These are phyloP conservation scores for Carex scoparia DNA, from an alignment of 176 grass and related monocot genomes.

Conservation along the genomic window DNA sequence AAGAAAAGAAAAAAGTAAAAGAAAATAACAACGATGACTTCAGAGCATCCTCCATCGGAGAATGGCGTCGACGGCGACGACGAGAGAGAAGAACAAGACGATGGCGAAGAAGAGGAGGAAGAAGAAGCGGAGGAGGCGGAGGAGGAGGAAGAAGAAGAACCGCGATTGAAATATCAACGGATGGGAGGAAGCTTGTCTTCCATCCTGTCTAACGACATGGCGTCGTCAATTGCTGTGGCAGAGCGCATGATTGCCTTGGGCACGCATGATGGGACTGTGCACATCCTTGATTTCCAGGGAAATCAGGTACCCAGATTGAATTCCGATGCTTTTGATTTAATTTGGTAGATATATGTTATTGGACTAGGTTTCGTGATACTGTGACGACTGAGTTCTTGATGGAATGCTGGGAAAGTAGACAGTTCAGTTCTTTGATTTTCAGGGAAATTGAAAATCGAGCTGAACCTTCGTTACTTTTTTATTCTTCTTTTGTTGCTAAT, in stretches of 20 bases:
- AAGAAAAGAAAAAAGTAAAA: background rate
- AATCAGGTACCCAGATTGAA: slow-evolving; percentile 54
- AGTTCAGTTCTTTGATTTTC: background rate
- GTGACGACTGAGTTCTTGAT: background rate
- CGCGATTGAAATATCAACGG: slow-evolving; percentile 89
- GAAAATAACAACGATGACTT: slow-evolving; percentile 22
- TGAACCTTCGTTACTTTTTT: background rate
- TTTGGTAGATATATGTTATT: background rate
- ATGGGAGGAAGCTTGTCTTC: slow-evolving; percentile 77
- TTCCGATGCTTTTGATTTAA: background rate
- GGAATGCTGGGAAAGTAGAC: background rate
- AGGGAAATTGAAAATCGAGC: background rate
- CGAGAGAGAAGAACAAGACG: slow-evolving; percentile 45
- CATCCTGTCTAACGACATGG: slow-evolving; percentile 71
- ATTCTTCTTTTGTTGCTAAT: background rate
- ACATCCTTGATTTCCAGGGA: slow-evolving; percentile 99
- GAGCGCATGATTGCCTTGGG: slow-evolving; percentile 92
- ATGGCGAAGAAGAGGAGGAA: slow-evolving; percentile 30
- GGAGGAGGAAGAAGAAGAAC: slow-evolving; percentile 66
- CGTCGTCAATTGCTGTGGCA: slow-evolving; percentile 71
- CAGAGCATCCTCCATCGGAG: slow-evolving; percentile 40
- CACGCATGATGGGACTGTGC: slow-evolving; percentile 76
- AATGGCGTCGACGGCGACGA: slow-evolving; percentile 57
- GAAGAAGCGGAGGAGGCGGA: slow-evolving; percentile 11
- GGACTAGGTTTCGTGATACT: background rate